Base-by-base conservation (phyloP, 2,329 filamentous ascomycete genomes). In the Ophiocordyceps australis region DNA sequence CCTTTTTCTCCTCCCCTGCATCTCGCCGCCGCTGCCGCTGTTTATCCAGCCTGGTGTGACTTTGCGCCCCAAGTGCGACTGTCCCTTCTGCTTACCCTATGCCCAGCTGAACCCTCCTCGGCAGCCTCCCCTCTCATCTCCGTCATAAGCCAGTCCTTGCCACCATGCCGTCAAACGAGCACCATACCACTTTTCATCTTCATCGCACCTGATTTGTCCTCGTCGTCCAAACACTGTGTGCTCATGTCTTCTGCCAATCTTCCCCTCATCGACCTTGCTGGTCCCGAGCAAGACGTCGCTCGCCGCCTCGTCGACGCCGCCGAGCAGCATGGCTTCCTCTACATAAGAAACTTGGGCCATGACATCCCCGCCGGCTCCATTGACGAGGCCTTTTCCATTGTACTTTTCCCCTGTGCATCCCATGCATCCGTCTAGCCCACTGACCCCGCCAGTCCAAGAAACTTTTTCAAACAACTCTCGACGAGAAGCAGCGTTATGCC, bases 301-400 rank as follows among this genome's bases (percentile, higher is more conserved):
- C 68, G 68, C 28, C 64, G 71, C 34, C 62, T 95, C 22, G 70
- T 94, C 22, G 65, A 77, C 32, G 86, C 86, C 2, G 85, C 83
- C 3, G 67, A 72, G 20, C 71, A 74, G 28, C 76, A 83, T 50
- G 86, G 86, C 32, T 95, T 95, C 49, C 68, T 94, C 32, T 95
- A 89, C 46, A 72, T 95, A 40, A 74, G 72, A 42, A 85, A 81
- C 42, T 63, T 70, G 14, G 75, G 73, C 22, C 58, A 61, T 9
- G 70, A 76, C 32, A 80, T 94, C 24, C 57, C 74, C 0, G 51
- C 62, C 1, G 50, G 62, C 16, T 65, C 74, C 27, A 69, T 94
- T 21, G 62, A 78, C 8, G 55, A 59, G 23, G 74, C 77, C 7
- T 95, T 94, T 55, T 54, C 62, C 10, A 49, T 92, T 43, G 83